A percentile compares a stretch with the other conserved stretches of the same genome.
phyloP scores from a whole-genome alignment of 306 rosid species.

The Trifolium fragiferum region DNA sequence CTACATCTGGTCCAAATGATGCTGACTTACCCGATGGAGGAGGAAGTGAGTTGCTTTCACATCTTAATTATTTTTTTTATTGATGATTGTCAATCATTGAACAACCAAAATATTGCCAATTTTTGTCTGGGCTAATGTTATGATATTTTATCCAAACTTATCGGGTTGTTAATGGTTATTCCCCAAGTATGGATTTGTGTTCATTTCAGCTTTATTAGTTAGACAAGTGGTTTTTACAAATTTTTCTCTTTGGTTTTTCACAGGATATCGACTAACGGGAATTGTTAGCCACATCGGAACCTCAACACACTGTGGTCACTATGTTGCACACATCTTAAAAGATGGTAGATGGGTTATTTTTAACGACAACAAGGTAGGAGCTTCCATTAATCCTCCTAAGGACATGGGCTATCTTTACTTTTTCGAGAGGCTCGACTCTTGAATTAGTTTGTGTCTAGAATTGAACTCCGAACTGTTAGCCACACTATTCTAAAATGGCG shows the following conservation, averaged over 20 bases:
- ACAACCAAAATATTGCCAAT: not conserved
- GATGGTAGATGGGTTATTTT: slow-evolving; percentile 95
- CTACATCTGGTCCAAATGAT: slow-evolving; percentile 46
- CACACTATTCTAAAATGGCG: slow-evolving; percentile 14
- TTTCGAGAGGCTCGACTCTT: slow-evolving; percentile 72
- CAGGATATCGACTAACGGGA: slow-evolving; percentile 86
- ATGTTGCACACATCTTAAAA: slow-evolving; percentile 88
- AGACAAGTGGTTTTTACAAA: not conserved
- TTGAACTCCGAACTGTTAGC: slow-evolving; percentile 16
- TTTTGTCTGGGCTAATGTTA: not conserved
- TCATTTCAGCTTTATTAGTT: not conserved
- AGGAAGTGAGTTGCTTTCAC: slow-evolving; percentile 75
- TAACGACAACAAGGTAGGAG: slow-evolving; percentile 89
- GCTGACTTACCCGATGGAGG: slow-evolving; percentile 83
- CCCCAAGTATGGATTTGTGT: not conserved
- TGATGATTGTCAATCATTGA: not conserved
- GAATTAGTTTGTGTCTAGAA: slow-evolving; percentile 31
- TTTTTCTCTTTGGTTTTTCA: slow-evolving; percentile 1
- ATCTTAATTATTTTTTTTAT: not conserved
- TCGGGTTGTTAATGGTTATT: not conserved
- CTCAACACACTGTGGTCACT: slow-evolving; percentile 95
- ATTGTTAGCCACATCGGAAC: slow-evolving; percentile 95
- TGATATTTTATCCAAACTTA: not conserved
- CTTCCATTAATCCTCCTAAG: slow-evolving; percentile 90
- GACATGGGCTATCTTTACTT: slow-evolving; percentile 97